Base-by-base conservation (phyloP, 2,329 filamentous ascomycete species). In the Aspergillus tubingensis region DNA sequence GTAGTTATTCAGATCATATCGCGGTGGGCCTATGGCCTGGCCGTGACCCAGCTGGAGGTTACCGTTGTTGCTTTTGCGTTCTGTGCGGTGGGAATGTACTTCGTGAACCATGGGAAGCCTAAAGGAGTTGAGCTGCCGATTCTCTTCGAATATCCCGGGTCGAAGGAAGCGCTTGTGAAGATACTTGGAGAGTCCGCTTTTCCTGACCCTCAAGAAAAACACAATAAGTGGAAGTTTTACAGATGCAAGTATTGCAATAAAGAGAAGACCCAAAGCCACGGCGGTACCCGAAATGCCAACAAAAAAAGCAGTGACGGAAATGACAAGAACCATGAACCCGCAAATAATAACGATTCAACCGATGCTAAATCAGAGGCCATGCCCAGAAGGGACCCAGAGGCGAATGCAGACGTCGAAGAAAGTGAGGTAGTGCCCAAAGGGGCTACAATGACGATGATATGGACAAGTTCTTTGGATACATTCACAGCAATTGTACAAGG, bases 141-240 rank as follows among this genome's bases (percentile, higher is more conserved):
- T 3, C 8, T 43, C 7, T 43, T 43, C 8, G 17, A 21, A 2
- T 43, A 43, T 11, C 3, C 8, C 5, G 41, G 17, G 41, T 1
- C 39, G 3, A 43, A 5, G 15, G 3, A 11, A 3, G 8, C 10
- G 15, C 7, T 19, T 43, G 8, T 1, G 2, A 10, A 19, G 10
- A 3, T 8, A 3, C n/a, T 43, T 1, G 3, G 21, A 5, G 5
- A 11, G 0, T 5, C 17, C 8, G 1, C 0, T 3, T 11, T 43
- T 2, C 39, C 39, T 10, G 19, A 11, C 2, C n/a, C 3, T 19
- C 10, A 8, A 8, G 10, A 5, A 5, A 19, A 19, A 5, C 39
- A 43, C 39, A 43, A 4, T 1, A 10, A 19, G 7, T 43, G 39
- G 39, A 17, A 17, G 10, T 43, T 43, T 3, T 8, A 19, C n/a